phyloP scores from a whole-genome alignment of 2,329 filamentous ascomycete species.

The Colletotrichum tabaci region DNA sequence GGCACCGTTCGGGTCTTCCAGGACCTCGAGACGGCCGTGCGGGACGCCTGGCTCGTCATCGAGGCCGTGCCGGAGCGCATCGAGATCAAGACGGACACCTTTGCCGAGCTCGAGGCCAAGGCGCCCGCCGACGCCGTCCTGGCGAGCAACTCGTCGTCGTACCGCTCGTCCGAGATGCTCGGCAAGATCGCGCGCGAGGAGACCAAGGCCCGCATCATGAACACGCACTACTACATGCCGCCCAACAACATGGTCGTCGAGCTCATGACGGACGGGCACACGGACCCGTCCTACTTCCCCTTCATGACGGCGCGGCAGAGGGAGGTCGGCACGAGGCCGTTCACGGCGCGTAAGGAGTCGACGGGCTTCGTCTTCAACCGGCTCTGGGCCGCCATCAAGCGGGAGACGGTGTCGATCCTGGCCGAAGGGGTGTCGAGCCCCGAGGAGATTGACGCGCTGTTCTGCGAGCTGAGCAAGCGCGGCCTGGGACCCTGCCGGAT shows the following conservation, averaged over 20 bases:
- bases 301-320: conserved; percentile 59
- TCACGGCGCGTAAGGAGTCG: conserved; percentile 61
- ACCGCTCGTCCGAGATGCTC: conserved; percentile 65
- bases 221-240: conserved; percentile 68
- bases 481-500: conserved; percentile 30
- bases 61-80: conserved; percentile 68
- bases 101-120: conserved; percentile 60
- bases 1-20: conserved; percentile 53
- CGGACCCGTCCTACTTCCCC: conserved; percentile 57
- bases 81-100: conserved; percentile 62
- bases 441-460: conserved; percentile 65
- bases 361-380: conserved; percentile 70
- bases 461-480: conserved; percentile 50
- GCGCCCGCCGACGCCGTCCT: conserved; percentile 63
- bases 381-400: conserved; percentile 70
- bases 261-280: conserved; percentile 67
- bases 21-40: conserved; percentile 57
- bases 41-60: conserved; percentile 67
- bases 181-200: conserved; percentile 53
- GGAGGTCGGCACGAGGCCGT: conserved; percentile 59
- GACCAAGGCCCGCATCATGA: conserved; percentile 58
- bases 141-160: conserved; percentile 66
- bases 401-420: conserved; percentile 64
- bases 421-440: conserved; percentile 65
- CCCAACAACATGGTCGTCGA: conserved; percentile 63